Percentiles rank a stretch among this genome's conserved stretches.
These are phyloP conservation scores for Cladophialophora carrionii DNA, from an alignment of 2,329 filamentous ascomycete species.

Conservation along the genomic window DNA sequence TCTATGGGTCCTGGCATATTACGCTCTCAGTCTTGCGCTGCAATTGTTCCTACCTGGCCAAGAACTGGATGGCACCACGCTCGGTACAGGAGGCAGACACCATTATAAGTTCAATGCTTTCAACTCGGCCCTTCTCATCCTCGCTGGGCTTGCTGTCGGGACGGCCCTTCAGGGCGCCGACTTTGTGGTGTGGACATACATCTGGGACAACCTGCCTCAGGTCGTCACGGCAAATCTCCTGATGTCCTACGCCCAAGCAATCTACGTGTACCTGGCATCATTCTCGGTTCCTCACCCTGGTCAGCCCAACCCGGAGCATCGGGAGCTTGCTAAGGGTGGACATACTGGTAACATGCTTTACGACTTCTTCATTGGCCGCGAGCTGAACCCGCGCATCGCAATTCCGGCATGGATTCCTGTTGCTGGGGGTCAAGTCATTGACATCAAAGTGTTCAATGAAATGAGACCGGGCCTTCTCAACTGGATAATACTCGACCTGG, in stretches of 20 bases:
- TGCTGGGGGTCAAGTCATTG: constrained; percentile 71
- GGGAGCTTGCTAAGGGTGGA: constrained; percentile 80
- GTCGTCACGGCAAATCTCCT: constrained; percentile 81
- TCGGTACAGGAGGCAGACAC: constrained; percentile 72
- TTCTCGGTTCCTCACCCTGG: constrained; percentile 70
- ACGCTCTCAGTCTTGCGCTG: constrained; percentile 72
- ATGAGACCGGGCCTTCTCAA: constrained; percentile 88
- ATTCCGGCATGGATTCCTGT: constrained; percentile 63
- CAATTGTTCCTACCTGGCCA: constrained; percentile 76
- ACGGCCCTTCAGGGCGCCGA: constrained; percentile 76
- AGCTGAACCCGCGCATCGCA: constrained; percentile 83
- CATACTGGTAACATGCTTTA: constrained; percentile 84
- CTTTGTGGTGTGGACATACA: constrained; percentile 88
- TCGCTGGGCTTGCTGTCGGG: constrained; percentile 72
- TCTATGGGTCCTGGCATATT: constrained; percentile 75
- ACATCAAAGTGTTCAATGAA: constrained; percentile 89
- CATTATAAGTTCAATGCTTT: constrained; percentile 85
- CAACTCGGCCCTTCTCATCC: constrained; percentile 71
- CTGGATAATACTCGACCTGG: constrained; percentile 82
- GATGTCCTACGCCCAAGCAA: constrained; percentile 71
- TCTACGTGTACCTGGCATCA: constrained; percentile 78
- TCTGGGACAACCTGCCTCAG: constrained; percentile 87
- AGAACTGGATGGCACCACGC: constrained; percentile 69
- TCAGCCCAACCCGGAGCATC: constrained; percentile 68
- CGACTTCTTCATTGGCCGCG: constrained; percentile 95